Evolutionary conservation across 352 stramenopile genomes (phyloP), one percentile per base, ranked within the genome.

Genomic region (Pythium brachiatum): DNA sequence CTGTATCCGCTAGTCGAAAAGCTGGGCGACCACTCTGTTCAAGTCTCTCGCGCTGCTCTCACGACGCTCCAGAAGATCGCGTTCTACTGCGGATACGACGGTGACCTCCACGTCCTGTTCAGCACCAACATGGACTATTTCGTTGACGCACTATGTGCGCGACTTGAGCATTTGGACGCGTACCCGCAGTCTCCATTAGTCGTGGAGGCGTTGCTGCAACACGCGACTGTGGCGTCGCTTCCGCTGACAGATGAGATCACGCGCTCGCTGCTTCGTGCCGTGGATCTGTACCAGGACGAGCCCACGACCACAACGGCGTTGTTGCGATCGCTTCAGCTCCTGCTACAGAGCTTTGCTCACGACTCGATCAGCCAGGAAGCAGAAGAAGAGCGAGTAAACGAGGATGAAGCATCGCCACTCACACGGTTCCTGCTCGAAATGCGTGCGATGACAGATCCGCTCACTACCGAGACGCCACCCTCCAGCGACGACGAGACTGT

Each of bases 41-140:
- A 86, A 64, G 79, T 95, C 32, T 80, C 94, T 52, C 85, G 78
- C 20, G 76, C 81, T 13, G 81, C 85, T 18, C 71, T 92, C n/a
- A 73, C 73, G 41, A 74, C 83, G n/a, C 67, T 95, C 15, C 64
- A 80, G 21, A 90, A 84, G 32, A 64, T 95, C 20, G 83, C 81
- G 34, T 88, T 76, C 46, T 75, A 79, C 29, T 83, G 78, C 20
- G 78, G 71, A 16, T 83, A 89, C 27, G 60, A 60, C 8, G 53
- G 44, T 8, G 57, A 67, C 39, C 60, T 92, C 38, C 80, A 90
- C 44, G 69, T 66, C 20, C 73, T 94, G 41, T 88, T 94, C 23
- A 75, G 89, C 51, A 65, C 66, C 53, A 95, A 94, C 52, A 94
- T 94, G 83, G 87, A 95, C 66, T 95, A 95, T 61, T 92, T 95